phyloP scores from a whole-genome alignment of 768 basidiomycete genomes.

The Dioszegia aurantiaca region DNA sequence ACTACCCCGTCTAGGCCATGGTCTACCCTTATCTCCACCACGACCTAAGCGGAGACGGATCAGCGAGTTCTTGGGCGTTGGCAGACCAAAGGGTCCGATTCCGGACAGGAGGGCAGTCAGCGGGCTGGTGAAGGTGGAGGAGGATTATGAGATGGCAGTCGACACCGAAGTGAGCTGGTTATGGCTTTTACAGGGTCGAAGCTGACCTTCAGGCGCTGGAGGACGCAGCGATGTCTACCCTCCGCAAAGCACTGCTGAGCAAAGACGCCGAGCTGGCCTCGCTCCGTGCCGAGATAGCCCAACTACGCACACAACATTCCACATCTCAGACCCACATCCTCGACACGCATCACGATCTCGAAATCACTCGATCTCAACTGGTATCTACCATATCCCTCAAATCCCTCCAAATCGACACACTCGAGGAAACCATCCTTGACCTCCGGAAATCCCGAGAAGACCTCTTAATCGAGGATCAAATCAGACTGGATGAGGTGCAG shows the following conservation, averaged over 20 bases:
- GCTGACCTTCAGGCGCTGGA: conserved; percentile 28
- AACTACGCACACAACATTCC: conserved; percentile 14
- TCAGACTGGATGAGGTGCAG: conserved; percentile 12
- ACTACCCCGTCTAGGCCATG: conserved; percentile 26
- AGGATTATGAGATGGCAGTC: conserved; percentile 19
- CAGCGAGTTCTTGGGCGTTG: conserved; percentile 47
- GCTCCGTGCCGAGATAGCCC: conserved; percentile 7
- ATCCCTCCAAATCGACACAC: conserved; percentile 29
- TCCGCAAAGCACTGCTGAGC: conserved; percentile 26
- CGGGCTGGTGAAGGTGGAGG: conserved; percentile 30
- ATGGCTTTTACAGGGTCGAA: neutral
- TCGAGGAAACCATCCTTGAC: conserved; percentile 38
- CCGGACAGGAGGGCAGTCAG: conserved; percentile 46
- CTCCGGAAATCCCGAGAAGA: conserved; percentile 38
- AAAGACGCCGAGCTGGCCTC: conserved; percentile 33
- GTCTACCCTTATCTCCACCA: conserved; percentile 24
- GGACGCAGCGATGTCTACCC: conserved; percentile 30
- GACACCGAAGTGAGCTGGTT: conserved; percentile 1
- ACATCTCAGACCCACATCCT: conserved; percentile 12
- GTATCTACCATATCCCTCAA: conserved; percentile 30
- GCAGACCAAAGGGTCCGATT: conserved; percentile 19
- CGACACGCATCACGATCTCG: conserved; percentile 23
- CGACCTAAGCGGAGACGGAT: conserved; percentile 45
- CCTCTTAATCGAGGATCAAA: conserved; percentile 37
- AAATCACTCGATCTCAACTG: conserved; percentile 29